Percentiles rank a stretch among this genome's conserved stretches.
Evolutionary conservation across 2,329 filamentous ascomycete genomes (phyloP).

Genomic region (Neoscytalidium dimidiatum): DNA sequence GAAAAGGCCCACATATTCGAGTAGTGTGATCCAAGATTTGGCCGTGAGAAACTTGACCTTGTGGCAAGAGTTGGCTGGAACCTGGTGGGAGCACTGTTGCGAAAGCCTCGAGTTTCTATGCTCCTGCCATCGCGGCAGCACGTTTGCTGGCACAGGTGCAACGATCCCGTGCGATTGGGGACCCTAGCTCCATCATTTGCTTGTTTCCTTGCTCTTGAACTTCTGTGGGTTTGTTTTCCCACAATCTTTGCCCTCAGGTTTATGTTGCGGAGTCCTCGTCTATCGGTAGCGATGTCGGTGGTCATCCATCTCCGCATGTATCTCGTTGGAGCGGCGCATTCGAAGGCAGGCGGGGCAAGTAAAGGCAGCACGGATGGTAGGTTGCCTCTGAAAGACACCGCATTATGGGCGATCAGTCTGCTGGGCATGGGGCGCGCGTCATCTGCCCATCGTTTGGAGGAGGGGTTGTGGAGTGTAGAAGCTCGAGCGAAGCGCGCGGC

Average conservation of each 20-base stretch:
- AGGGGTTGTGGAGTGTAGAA: background rate
- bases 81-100: background rate
- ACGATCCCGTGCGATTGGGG: background rate
- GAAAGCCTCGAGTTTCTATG: background rate
- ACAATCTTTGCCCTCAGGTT: background rate
- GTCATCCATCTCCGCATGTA: constrained; percentile 1
- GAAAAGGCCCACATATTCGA: background rate
- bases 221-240: background rate
- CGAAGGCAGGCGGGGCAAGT: constrained; percentile 40
- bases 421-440: constrained; percentile 9
- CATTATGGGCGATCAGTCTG: constrained; percentile 8
- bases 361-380: constrained; percentile 36
- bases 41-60: background rate
- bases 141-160: background rate
- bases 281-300: background rate
- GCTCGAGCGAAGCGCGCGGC: constrained; percentile 3
- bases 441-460: constrained; percentile 8
- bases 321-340: constrained; percentile 24
- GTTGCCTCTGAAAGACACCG: constrained; percentile 10
- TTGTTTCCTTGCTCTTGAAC: background rate
- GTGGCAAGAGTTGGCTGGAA: background rate
- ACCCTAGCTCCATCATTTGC: no score
- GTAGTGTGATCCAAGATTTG: background rate
- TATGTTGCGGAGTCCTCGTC: background rate
- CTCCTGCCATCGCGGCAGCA: background rate